These are phyloP conservation scores for Linaria vulgaris DNA, from an alignment of 257 asterid species.

Conservation along the genomic window DNA sequence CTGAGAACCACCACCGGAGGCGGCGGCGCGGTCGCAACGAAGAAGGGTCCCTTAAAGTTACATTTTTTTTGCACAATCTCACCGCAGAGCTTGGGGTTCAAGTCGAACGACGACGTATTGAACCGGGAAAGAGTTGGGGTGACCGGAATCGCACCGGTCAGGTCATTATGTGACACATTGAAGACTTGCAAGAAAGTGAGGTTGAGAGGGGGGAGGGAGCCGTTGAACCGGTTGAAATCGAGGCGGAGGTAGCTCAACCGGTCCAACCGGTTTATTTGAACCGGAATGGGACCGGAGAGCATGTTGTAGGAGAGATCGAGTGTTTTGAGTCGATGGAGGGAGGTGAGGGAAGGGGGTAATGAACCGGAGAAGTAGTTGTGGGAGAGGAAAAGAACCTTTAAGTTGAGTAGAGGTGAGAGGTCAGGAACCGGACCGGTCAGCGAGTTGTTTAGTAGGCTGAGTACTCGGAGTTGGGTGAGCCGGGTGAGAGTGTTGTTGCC, in stretches of 20 bases:
- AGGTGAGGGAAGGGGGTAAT: slow-evolving; percentile 59
- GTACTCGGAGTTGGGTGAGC: slow-evolving; percentile 64
- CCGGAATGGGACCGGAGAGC: slow-evolving; percentile 58
- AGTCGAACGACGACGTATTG: slow-evolving; percentile 46
- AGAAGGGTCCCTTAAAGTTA: slow-evolving; percentile 52
- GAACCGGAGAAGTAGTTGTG: slow-evolving; percentile 60
- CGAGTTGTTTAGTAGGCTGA: slow-evolving; percentile 74
- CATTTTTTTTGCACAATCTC: slow-evolving; percentile 63
- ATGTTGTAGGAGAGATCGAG: slow-evolving; percentile 74
- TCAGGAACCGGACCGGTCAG: slow-evolving; percentile 84
- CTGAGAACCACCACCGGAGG: slow-evolving; percentile 24
- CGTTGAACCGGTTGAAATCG: slow-evolving; percentile 76
- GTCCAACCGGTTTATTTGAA: slow-evolving; percentile 40
- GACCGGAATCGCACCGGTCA: slow-evolving; percentile 72
- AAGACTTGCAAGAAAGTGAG: slow-evolving; percentile 53
- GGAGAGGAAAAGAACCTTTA: slow-evolving; percentile 61
- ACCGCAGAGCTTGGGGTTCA: slow-evolving; percentile 73
- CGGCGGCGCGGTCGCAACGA: slow-evolving; percentile 44
- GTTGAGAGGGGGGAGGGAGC: slow-evolving; percentile 79
- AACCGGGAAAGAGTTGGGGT: slow-evolving; percentile 62
- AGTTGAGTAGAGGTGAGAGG: slow-evolving; percentile 52
- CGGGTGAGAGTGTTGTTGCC: slow-evolving; percentile 45
- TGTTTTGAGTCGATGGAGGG: slow-evolving; percentile 75
- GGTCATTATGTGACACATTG: slow-evolving; percentile 68
- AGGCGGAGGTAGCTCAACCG: slow-evolving; percentile 67